Evolutionary conservation across 2,329 filamentous ascomycete species (phyloP).

Genomic region (Fusarium solani-melongenae): DNA sequence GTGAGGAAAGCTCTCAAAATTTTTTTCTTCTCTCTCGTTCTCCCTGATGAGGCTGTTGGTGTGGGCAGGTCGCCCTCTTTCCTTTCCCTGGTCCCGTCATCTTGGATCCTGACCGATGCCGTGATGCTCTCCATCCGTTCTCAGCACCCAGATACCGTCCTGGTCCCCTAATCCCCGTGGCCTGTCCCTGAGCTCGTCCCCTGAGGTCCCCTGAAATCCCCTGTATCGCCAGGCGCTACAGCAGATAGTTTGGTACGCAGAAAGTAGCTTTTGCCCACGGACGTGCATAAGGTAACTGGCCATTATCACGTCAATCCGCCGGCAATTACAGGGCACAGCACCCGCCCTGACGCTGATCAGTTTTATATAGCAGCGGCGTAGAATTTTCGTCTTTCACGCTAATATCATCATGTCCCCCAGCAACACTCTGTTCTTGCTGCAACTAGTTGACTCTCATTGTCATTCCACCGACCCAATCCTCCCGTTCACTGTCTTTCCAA

Average conservation of each 20-base stretch:
- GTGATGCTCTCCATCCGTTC: background rate
- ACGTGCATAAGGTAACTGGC: conserved; percentile 20
- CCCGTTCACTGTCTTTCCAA: background rate
- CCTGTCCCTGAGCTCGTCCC: conserved; percentile 4
- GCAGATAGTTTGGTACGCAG: conserved; percentile 1
- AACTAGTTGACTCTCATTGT: conserved; percentile 3
- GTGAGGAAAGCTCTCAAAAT: background rate
- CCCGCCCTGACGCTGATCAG: background rate
- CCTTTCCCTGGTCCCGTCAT: background rate
- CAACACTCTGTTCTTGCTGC: conserved; percentile 14
- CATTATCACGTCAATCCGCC: conserved; percentile 29
- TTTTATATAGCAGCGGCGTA: background rate
- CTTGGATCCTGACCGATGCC: background rate
- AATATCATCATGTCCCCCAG: conserved; percentile 8
- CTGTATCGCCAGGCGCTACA: conserved; percentile 19
- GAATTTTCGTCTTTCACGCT: background rate
- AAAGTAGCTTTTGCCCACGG: conserved; percentile 4
- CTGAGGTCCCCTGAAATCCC: conserved; percentile 2
- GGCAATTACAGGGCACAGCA: conserved; percentile 25
- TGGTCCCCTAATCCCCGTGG: background rate
- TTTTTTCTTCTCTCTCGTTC: background rate
- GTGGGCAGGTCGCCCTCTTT: background rate
- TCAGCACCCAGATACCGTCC: background rate
- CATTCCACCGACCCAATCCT: conserved; percentile 4
- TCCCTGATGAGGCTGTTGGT: background rate